Percentiles rank a stretch among this genome's conserved stretches.
Conservation (phyloP, 106 monocot genomes). For the Agapanthus africanus region DNA sequence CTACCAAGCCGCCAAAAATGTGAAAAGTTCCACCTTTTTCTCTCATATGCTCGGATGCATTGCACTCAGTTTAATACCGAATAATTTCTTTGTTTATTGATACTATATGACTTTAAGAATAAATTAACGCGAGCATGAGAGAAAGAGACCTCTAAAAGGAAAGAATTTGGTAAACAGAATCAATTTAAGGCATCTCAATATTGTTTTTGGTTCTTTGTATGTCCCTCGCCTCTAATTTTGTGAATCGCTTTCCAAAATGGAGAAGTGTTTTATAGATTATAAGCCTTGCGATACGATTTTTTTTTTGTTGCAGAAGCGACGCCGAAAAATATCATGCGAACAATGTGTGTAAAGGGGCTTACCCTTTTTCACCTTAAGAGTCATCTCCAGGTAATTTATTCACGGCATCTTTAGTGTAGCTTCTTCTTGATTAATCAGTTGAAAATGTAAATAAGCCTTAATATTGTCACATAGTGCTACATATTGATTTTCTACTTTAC, state of each 20-base stretch:
- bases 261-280: not conserved
- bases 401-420: not conserved
- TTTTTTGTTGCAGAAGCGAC: slow-evolving; percentile 67
- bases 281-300: not conserved
- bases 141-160: not conserved
- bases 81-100: too few species aligned
- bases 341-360: slow-evolving; percentile 92
- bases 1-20: too few species aligned
- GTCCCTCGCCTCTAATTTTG: not conserved
- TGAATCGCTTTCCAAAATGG: not conserved
- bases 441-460: not conserved
- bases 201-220: not conserved
- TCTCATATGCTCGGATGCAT: too few species aligned
- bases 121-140: too few species aligned
- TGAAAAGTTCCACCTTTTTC: too few species aligned
- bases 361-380: slow-evolving; percentile 96
- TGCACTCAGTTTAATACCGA: too few species aligned
- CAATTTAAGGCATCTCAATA: not conserved
- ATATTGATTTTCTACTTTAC: not conserved
- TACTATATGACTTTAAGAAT: too few species aligned
- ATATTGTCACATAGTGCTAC: not conserved
- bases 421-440: not conserved
- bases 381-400: slow-evolving; percentile 71
- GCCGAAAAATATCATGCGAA: slow-evolving; percentile 86
- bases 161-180: not conserved